Base-by-base conservation (phyloP, 306 rosid species). In the Inga laurina region DNA sequence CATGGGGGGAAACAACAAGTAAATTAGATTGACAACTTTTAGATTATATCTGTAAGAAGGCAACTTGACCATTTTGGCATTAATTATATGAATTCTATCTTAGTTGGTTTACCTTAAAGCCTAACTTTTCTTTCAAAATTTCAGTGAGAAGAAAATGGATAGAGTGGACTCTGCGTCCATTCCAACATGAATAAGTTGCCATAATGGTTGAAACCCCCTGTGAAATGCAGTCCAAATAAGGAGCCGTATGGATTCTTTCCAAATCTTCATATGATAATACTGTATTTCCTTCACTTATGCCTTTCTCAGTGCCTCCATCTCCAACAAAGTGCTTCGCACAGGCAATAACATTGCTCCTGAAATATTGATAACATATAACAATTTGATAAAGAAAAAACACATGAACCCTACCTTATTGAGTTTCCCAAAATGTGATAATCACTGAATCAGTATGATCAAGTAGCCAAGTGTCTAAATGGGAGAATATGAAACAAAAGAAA, bases 311-410 rank as follows among this genome's bases (percentile, higher is more conserved):
- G 62, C 98, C 98, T 76, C 97, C 98, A 79, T 95, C 98, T 51
- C 98, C 98, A 32, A 93, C 96, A 90, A 93, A 95, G 91, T 95
- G 98, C 85, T 95, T 95, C 69, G 98, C 97, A 88, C 97, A 95
- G 37, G 97, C 98, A 51, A 92, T 87, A 39, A 88, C 92, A 30
- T 91, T 93, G 88, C 84, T 91, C 89, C 98, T 93, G 94, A 71
- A 81, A 73, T 43, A 78, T 73, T 88, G 34, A 71, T 45, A n/a
- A 46, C 24, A 22, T 81, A 78, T 46, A 18, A 72, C 48, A 76
- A 73, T 67, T 67, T 45, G 67, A 39, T 54, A 56, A 37, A 48
- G 43, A 7, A 22, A 52, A 5, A 43, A 77, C 41, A 79, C 52
- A 52, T 77, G n/a, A 81, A n/a, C 39, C 21, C 30, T 64, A 77